Base-by-base conservation (phyloP, 495 filamentous ascomycete genomes). In the Aspergillus campestris region DNA sequence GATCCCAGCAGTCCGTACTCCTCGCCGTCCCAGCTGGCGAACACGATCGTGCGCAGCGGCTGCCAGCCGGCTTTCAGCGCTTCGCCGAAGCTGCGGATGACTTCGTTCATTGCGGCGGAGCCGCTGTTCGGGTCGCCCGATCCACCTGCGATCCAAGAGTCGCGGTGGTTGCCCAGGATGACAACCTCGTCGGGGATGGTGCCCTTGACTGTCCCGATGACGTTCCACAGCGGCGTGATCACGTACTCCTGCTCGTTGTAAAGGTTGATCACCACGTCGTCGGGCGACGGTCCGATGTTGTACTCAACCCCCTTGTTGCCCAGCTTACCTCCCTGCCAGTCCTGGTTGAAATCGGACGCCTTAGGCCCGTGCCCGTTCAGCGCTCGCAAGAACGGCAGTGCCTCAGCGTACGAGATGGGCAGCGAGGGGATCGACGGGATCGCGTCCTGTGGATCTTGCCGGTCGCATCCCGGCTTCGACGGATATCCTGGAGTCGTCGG, bases 131-230 rank as follows among this genome's bases (percentile, higher is more conserved):
- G 87, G 48, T 89, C 85, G 1, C 78, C 80, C 8, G 89, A 86
- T 35, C 92, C 91, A 40, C 89, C 88, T 7, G 84, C 86, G 58
- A 94, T 81, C 89, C 89, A 96, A 0, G 89, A 87, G 67, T 98
- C 92, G 10, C 90, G 83, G 58, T 98, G 92, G 56, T 97, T 97
- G 10, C 94, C 94, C n/a, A 97, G 66, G 6, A 98, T 73, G 38
- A 95, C 74, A 8, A 94, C 89, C 57, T 96, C 91, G 44, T 89
- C 82, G 1, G 80, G 70, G 42, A 95, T 80, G 7, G 79, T 83
- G n/a, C 92, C 92, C 46, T 95, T 95, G 64, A 98, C 89, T 28
- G 89, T 73, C 30, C 92, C 92, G 49, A 98, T 94, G 9, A 92
- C 88, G 52, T 98, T 87, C 94, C 94, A 98, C 44, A 92, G 64